phyloP scores from a whole-genome alignment of 2,329 filamentous ascomycete species.

The Fusarium oligoseptatum region DNA sequence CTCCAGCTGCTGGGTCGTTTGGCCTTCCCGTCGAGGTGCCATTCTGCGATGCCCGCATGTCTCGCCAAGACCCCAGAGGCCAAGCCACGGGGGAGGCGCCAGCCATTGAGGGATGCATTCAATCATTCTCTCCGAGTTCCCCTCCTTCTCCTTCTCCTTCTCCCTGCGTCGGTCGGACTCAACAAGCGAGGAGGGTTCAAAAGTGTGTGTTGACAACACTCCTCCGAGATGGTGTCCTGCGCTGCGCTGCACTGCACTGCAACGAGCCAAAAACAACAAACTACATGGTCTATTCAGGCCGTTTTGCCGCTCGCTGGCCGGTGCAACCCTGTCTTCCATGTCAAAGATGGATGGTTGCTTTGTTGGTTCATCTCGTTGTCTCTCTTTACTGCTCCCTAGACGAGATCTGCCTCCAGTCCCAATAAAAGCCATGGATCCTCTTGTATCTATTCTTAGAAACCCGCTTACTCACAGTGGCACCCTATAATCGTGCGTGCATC shows the following conservation, averaged over 20 bases:
- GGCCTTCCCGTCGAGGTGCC: slow-evolving; percentile 13
- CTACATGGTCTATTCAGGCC: background rate
- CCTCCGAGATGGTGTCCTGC: background rate
- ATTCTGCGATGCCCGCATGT: slow-evolving; percentile 14
- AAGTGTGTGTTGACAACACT: background rate
- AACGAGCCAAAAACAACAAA: background rate
- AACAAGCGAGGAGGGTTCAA: background rate
- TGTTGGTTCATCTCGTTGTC: slow-evolving; percentile 17
- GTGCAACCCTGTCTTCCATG: slow-evolving; percentile 21
- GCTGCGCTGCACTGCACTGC: background rate
- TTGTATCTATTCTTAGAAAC: slow-evolving; percentile 32
- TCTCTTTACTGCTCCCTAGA: background rate
- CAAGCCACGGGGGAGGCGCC: slow-evolving; percentile 9
- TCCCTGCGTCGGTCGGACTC: background rate
- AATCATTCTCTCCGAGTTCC: background rate
- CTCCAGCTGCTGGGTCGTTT: background rate
- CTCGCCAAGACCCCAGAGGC: slow-evolving; percentile 6
- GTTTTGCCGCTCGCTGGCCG: background rate
- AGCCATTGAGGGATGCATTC: slow-evolving; percentile 14
- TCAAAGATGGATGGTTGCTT: background rate
- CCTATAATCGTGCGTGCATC: background rate
- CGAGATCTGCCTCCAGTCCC: slow-evolving; percentile 14
- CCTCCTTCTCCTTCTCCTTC: background rate
- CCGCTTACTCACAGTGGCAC: slow-evolving; percentile 5
- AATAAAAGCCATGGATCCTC: background rate